Conservation (phyloP, 2,329 filamentous ascomycete genomes). For the Cytospora piceicola region DNA sequence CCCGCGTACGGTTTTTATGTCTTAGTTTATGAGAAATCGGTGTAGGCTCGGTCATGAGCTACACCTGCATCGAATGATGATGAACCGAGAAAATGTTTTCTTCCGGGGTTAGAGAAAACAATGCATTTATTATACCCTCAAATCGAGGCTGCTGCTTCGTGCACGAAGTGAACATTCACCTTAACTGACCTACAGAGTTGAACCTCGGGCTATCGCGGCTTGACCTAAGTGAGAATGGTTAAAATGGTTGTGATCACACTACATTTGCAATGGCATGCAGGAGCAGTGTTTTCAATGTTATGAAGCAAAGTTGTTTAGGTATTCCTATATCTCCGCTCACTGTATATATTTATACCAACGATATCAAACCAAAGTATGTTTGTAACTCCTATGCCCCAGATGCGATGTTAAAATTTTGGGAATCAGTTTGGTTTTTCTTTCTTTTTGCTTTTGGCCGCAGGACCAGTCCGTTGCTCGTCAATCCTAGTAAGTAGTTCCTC, state of each 20-base stretch:
- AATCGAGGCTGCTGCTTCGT: neutral
- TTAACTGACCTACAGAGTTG: neutral
- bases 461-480: neutral
- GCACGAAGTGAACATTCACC: neutral
- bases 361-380: slow-evolving; percentile 9
- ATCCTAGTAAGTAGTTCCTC: neutral
- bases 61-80: neutral
- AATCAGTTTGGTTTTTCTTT: slow-evolving; percentile 15
- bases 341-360: slow-evolving; percentile 8
- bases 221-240: neutral
- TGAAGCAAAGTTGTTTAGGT: neutral
- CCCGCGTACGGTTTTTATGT: slow-evolving; percentile 15
- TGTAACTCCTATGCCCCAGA: slow-evolving; percentile 25
- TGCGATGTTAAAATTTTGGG: slow-evolving; percentile 17
- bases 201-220: neutral
- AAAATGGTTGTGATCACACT: no score
- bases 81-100: neutral
- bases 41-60: slow-evolving; percentile 7
- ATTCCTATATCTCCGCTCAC: slow-evolving; percentile 2
- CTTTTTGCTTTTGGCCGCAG: slow-evolving; percentile 2
- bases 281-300: neutral
- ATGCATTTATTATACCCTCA: slow-evolving; percentile 10
- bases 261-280: neutral
- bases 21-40: neutral
- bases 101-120: slow-evolving; percentile 20